Base-by-base conservation (phyloP, 306 rosid genomes). In the Castanea crenata region DNA sequence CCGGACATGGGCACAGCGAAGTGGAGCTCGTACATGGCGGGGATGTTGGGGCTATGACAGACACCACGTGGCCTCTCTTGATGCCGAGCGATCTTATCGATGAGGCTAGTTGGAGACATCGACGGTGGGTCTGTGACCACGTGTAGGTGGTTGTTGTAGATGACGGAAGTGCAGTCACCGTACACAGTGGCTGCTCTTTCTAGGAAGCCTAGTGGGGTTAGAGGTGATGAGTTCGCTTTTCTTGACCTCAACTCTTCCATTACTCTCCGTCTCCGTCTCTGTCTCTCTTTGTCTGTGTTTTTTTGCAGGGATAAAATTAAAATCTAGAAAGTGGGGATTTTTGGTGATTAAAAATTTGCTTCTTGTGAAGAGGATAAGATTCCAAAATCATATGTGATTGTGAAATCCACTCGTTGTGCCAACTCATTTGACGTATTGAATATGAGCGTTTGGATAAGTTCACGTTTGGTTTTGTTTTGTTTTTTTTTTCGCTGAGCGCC, bases 1-100 rank as follows among this genome's bases (percentile, higher is more conserved):
- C 95, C 93, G 63, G 95, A 7, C 90, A 92, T 90, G 58, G 95
- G 95, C 38, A 88, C 86, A 46, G 97, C 92, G 71, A 92, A 92
- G 58, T 90, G 95, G 67, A 90, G 95, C 88, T 92, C 95, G 71
- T 88, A 90, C 92, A 86, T 89, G 82, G 97, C 87, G 1, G 95
- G 97, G 74, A 85, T 56, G 74, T 92, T 92, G 2, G 95, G 15
- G 97, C 91, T 19, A 92, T 8, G 35, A 83, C 87, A 38, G 97
- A 91, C 55, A 91, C 86, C 55, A 91, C 90, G 20, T 85, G 65
- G 46, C 92, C 87, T 1, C 69, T 85, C 63, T 69, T 75, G 90
- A 90, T 74, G 4, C 91, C 88, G 71, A 88, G 63, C 21, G 89
- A 85, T 51, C 72, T 8, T 62, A 90, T 58, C n/a, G 94, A 34